Evolutionary conservation across 2,329 filamentous ascomycete species (phyloP).

Genomic region (Periconia digitata): DNA sequence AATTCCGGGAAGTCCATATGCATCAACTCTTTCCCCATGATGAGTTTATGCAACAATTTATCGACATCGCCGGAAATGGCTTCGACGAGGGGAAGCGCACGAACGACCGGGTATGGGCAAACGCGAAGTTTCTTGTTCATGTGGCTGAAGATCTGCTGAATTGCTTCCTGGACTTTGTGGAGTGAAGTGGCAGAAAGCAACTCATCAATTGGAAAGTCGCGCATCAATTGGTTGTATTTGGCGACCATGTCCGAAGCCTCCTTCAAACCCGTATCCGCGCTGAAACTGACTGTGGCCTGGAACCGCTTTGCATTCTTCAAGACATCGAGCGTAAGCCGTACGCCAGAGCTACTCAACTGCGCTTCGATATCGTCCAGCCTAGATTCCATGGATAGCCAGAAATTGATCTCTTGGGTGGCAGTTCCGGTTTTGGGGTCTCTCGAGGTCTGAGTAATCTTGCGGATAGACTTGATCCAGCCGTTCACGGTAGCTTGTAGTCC

Average conservation of each 20-base stretch:
- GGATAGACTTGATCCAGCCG: slow-evolving; percentile 98
- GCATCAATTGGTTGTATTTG: slow-evolving; percentile 98
- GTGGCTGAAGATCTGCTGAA: slow-evolving; percentile 87
- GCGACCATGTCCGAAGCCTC: slow-evolving; percentile 95
- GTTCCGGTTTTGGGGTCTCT: slow-evolving; percentile 77
- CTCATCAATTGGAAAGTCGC: slow-evolving; percentile 95
- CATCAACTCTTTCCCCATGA: slow-evolving; percentile 85
- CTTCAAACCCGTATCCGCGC: slow-evolving; percentile 91
- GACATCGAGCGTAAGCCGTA: slow-evolving; percentile 88
- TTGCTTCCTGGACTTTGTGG: slow-evolving; percentile 82
- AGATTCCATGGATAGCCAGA: slow-evolving; percentile 97
- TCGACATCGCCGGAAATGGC: slow-evolving; percentile 95
- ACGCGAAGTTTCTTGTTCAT: slow-evolving; percentile 98
- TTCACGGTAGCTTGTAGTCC: slow-evolving; percentile 92
- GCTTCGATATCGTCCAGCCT: slow-evolving; percentile 88
- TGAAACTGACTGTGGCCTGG: slow-evolving; percentile 95
- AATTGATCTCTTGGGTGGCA: slow-evolving; percentile 97
- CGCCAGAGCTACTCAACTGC: slow-evolving; percentile 85
- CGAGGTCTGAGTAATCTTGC: slow-evolving; percentile 91
- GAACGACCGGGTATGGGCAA: slow-evolving; percentile 89
- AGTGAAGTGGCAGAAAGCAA: slow-evolving; percentile 88
- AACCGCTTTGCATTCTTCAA: slow-evolving; percentile 97
- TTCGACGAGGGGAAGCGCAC: slow-evolving; percentile 91
- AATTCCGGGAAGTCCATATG: slow-evolving; percentile 93
- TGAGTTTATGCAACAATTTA: slow-evolving; percentile 77